Evolutionary conservation across 257 asterid genomes (phyloP).

Genomic region (Solanum commersonii): DNA sequence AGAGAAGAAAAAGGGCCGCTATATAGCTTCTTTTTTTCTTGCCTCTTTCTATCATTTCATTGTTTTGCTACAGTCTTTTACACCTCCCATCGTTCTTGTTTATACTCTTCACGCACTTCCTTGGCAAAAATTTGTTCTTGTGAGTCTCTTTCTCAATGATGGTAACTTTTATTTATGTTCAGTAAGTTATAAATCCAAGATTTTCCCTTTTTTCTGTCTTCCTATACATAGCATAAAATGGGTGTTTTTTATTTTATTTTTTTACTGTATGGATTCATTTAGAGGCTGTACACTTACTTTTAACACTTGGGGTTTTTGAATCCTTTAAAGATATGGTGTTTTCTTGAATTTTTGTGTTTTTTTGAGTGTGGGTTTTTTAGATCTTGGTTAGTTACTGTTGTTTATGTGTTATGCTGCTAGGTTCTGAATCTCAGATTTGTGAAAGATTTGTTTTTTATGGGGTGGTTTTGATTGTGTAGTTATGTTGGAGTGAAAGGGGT

Average conservation of each 20-base stretch:
- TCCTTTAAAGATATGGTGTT: not conserved
- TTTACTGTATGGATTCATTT: not conserved
- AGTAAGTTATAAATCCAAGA: not conserved
- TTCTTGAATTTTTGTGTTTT: not conserved
- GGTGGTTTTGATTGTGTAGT: not conserved
- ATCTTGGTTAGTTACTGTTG: slow-evolving; percentile 3
- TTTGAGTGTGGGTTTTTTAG: not conserved
- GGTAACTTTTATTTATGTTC: not conserved
- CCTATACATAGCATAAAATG: not conserved
- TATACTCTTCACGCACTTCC: not conserved
- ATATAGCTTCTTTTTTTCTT: not conserved
- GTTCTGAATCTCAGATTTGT: slow-evolving; percentile 6
- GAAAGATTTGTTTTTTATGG: not conserved
- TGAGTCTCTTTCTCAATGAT: not conserved
- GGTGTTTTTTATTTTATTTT: not conserved
- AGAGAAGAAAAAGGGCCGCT: not conserved
- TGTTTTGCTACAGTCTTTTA: not conserved
- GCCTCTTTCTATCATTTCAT: not conserved
- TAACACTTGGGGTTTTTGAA: not conserved
- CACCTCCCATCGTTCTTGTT: not conserved
- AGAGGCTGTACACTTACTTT: not conserved
- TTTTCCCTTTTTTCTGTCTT: not conserved
- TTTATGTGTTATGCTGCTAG: not conserved
- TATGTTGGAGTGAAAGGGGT: not conserved
- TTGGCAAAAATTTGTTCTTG: not conserved